These are phyloP conservation scores for Hypericum perforatum DNA, from an alignment of 345 rosid genomes.

Conservation along the genomic window DNA sequence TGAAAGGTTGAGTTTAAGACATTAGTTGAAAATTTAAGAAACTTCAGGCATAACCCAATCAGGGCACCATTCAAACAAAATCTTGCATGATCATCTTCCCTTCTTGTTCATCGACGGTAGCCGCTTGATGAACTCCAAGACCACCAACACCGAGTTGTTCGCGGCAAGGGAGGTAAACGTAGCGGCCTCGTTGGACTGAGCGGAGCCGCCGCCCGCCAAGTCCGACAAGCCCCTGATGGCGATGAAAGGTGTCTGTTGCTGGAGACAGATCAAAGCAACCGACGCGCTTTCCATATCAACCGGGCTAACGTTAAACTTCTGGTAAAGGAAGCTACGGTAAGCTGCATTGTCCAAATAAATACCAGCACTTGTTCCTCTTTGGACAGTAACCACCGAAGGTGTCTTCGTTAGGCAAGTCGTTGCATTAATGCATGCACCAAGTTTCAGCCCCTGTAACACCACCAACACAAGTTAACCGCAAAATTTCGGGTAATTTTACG, in stretches of 20 bases:
- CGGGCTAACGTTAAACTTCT: conserved; percentile 53
- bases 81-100: too few relatives aligned
- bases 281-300: conserved; percentile 81
- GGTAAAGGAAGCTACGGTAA: conserved; percentile 38
- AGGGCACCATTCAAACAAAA: too few relatives aligned
- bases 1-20: too few relatives aligned
- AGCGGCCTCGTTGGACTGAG: conserved; percentile 49
- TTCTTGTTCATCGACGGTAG: too few relatives aligned
- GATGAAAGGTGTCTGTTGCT: conserved; percentile 45
- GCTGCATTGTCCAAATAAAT: conserved; percentile 53
- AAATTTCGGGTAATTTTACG: background rate
- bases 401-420: conserved; percentile 49
- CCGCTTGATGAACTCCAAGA: too few relatives aligned
- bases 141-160: conserved; percentile 33
- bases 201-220: conserved; percentile 63
- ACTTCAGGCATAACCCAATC: too few relatives aligned
- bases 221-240: conserved; percentile 66
- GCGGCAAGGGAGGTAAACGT: conserved; percentile 41
- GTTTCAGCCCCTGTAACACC: conserved; percentile 28
- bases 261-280: conserved; percentile 42
- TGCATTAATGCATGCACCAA: conserved; percentile 42
- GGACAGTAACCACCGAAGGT: conserved; percentile 38
- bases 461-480: background rate
- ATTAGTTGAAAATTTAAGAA: too few relatives aligned
- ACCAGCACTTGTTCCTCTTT: conserved; percentile 46